Conservation (phyloP, 164 flowering plant species). For the Sextonia rubra region DNA sequence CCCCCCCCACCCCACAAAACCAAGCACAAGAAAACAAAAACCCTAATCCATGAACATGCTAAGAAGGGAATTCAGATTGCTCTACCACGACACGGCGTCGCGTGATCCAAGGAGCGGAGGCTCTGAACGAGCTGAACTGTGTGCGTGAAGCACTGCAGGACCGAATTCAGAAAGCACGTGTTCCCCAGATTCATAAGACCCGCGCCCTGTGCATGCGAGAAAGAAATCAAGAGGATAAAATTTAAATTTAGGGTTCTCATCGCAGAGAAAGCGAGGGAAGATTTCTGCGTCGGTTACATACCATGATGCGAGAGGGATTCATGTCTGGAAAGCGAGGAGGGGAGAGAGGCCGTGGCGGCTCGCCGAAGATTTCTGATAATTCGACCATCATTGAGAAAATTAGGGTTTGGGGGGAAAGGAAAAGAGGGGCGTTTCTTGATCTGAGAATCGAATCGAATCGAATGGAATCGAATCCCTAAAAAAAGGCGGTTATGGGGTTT, state of each 20-base stretch:
- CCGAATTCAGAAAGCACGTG: slow-evolving; percentile 75
- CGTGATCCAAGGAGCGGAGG: slow-evolving; percentile 38
- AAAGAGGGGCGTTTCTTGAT: too few species aligned
- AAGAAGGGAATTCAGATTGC: not conserved
- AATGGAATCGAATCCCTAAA: not conserved
- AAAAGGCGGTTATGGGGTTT: not conserved
- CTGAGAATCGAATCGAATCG: too few species aligned
- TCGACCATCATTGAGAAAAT: not conserved
- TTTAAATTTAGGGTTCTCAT: too few species aligned
- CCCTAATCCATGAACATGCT: not conserved
- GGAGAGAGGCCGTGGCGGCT: not conserved
- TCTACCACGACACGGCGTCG: slow-evolving; percentile 37
- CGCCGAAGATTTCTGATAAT: not conserved
- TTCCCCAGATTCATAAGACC: slow-evolving; percentile 77
- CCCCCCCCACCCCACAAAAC: too few species aligned
- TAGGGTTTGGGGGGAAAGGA: not conserved
- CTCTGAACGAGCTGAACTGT: slow-evolving; percentile 63
- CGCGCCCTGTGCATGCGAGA: slow-evolving; percentile 48
- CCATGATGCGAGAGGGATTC: slow-evolving; percentile 3
- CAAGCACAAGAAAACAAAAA: not conserved
- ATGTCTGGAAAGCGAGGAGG: not conserved
- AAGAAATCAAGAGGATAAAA: too few species aligned
- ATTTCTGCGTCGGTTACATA: too few species aligned
- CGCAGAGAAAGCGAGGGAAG: too few species aligned
- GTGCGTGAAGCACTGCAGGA: slow-evolving; percentile 80